A percentile compares a stretch with the other conserved stretches of the same genome.
Conservation (phyloP, 768 basidiomycete species). For the Pluteus cervinus region DNA sequence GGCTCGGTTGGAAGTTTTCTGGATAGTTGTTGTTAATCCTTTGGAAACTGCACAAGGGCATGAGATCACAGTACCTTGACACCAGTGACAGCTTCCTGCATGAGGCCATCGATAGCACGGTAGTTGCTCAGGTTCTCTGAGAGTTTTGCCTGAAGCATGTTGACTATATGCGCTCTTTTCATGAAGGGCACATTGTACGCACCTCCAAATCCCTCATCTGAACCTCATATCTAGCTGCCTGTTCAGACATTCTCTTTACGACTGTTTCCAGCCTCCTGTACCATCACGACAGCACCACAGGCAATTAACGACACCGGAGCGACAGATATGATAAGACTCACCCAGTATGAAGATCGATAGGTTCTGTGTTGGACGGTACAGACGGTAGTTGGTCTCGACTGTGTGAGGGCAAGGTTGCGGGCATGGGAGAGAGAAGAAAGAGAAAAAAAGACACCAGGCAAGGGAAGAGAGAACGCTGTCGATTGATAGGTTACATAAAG, state of each 20-base stretch:
- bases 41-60: too few species aligned
- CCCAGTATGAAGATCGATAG: slow-evolving; percentile 12
- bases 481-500: slow-evolving; percentile 14
- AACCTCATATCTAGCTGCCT: slow-evolving; percentile 42
- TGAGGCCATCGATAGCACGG: slow-evolving; percentile 61
- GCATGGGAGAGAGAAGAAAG: slow-evolving; percentile 9
- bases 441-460: slow-evolving; percentile 5
- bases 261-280: slow-evolving; percentile 40
- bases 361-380: slow-evolving; percentile 2
- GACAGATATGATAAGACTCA: slow-evolving; percentile 3
- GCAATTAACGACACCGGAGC: not conserved
- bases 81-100: slow-evolving; percentile 57
- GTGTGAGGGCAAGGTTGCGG: slow-evolving; percentile 12
- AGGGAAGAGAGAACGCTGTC: not conserved
- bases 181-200: slow-evolving; percentile 6
- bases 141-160: slow-evolving; percentile 45
- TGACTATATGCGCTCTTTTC: slow-evolving; percentile 4
- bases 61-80: slow-evolving; percentile 39
- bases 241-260: slow-evolving; percentile 40
- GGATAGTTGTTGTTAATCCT: not conserved
- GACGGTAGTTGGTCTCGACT: slow-evolving; percentile 7
- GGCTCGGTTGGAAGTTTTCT: slow-evolving; percentile 57
- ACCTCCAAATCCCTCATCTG: slow-evolving; percentile 63
- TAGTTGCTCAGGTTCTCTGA: slow-evolving; percentile 72
- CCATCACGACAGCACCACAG: slow-evolving; percentile 4